These are phyloP conservation scores for Juglanconis oblonga DNA, from an alignment of 2,329 filamentous ascomycete genomes.

Conservation along the genomic window DNA sequence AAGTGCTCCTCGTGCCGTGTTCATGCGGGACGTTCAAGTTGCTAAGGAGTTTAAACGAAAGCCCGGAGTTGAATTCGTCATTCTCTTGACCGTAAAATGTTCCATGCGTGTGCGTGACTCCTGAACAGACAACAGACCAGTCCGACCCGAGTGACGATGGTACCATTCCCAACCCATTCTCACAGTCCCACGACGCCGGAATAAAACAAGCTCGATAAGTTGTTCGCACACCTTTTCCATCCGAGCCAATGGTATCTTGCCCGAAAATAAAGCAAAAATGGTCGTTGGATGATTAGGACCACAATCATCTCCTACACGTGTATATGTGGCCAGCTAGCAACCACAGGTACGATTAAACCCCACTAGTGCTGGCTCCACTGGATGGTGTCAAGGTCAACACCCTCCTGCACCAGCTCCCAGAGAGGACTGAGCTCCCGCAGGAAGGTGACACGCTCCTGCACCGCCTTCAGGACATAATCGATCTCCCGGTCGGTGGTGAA, in stretches of 20 bases:
- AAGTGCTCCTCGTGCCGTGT: not conserved
- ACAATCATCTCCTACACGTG: not conserved
- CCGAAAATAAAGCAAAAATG: slow-evolving; percentile 3
- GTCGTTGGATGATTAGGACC: not conserved
- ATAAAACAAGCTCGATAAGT: slow-evolving; percentile 4
- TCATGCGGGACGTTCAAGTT: not conserved
- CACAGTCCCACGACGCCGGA: slow-evolving; percentile 14
- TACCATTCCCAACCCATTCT: slow-evolving; percentile 3
- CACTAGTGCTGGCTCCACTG: slow-evolving; percentile 94
- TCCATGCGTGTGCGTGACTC: not conserved
- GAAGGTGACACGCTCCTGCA: slow-evolving; percentile 86
- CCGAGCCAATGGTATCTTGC: slow-evolving; percentile 7
- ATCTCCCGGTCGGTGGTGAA: slow-evolving; percentile 96
- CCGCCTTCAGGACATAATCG: slow-evolving; percentile 94
- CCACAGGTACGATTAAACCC: not conserved
- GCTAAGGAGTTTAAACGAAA: not conserved
- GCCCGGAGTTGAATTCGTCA: not conserved
- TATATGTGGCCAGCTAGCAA: not conserved
- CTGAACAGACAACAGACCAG: not conserved
- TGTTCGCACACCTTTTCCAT: not conserved
- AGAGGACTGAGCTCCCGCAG: slow-evolving; percentile 90
- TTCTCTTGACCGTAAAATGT: not conserved
- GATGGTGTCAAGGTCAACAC: slow-evolving; percentile 91
- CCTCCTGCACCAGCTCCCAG: slow-evolving; percentile 98
- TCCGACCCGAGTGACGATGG: slow-evolving; percentile 7